Evolutionary conservation across 2,329 filamentous ascomycete species (phyloP), one percentile per base, ranked within the genome.

Genomic region (Eutypella sp.): DNA sequence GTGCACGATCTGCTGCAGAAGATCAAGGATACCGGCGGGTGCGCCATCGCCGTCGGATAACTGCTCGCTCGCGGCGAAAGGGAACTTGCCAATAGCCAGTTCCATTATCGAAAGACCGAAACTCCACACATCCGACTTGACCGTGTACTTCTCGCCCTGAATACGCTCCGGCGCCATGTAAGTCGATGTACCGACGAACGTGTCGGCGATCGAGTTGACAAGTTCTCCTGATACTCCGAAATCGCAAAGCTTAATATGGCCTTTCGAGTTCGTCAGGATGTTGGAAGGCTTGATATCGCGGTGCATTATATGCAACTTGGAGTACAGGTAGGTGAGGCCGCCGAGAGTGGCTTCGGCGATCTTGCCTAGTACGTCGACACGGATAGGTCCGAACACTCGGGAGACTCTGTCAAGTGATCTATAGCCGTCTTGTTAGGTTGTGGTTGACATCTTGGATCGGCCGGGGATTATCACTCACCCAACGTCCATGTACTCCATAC

Each of bases 401-500:
- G 93, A 96, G 50, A 99, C 89, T 55, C 87, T 83, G 68, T 99
- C 93, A 42, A 99, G 82, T 23, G 93, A 87, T 42, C 93, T 96
- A 64, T 52, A 47, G 42, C 50, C 36, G 18, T 8, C 13, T 43
- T 36, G 55, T 65, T 52, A 67, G 59, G 40, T 19, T 47, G 16
- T 39, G 34, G n/a, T 18, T 33, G 29, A 36, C 16, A 25, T 37
- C 31, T 43, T 46, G 44, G 16, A n/a, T n/a, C n/a, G n/a, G n/a
- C n/a, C n/a, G n/a, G n/a, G n/a, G n/a, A n/a, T n/a, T 16, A 45
- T n/a, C 40, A 73, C 88, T 69, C 78, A 97, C 93, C 93, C 93
- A 65, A 92, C 89, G 69, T 99, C 93, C 89, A 96, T 96, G 66
- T 99, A 97, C 67, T 99, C 93, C 93, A 99, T 99, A 68, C 93